Evolutionary conservation across 1,284 basidiomycete genomes (phyloP).

Genomic region (Cerioporus squamosus): DNA sequence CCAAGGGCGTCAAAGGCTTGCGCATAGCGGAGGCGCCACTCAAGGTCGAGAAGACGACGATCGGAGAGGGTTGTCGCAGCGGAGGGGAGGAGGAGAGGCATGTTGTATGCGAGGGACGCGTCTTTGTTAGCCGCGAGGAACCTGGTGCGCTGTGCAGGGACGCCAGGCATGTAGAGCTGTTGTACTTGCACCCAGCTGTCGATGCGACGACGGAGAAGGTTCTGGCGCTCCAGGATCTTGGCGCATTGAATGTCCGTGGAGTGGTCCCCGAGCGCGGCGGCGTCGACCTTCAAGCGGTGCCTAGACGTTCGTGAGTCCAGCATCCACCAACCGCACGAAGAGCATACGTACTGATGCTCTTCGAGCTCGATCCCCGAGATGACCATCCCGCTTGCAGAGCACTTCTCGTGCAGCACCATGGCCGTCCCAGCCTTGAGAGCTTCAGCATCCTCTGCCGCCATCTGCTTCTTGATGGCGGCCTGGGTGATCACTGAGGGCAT

Average conservation of each 20-base stretch:
- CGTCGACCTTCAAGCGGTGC: not conserved
- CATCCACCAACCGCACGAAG: too few species aligned
- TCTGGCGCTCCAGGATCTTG: constrained; percentile 3
- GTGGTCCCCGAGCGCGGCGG: not conserved
- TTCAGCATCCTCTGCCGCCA: constrained; percentile 18
- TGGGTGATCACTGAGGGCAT: constrained; percentile 7
- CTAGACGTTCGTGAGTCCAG: not conserved
- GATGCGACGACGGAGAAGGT: constrained; percentile 7
- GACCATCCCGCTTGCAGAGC: constrained; percentile 11
- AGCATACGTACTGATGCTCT: constrained; percentile 19
- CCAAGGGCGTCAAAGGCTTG: constrained; percentile 32
- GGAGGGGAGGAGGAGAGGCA: not conserved
- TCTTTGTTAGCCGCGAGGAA: not conserved
- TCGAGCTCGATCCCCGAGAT: constrained; percentile 20
- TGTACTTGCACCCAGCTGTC: constrained; percentile 12
- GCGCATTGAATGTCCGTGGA: constrained; percentile 8
- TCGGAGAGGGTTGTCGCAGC: not conserved
- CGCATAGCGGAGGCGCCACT: constrained; percentile 33
- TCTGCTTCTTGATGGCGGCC: constrained; percentile 14
- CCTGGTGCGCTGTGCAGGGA: not conserved
- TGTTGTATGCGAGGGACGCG: not conserved
- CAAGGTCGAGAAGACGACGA: constrained; percentile 10
- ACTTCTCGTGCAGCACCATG: not conserved
- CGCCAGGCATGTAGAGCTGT: constrained; percentile 10
- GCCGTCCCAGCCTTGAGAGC: not conserved